A percentile compares a stretch with the other conserved stretches of the same genome.
phyloP scores from a whole-genome alignment of 164 flowering plant species.

The Nymphaea colorata region DNA sequence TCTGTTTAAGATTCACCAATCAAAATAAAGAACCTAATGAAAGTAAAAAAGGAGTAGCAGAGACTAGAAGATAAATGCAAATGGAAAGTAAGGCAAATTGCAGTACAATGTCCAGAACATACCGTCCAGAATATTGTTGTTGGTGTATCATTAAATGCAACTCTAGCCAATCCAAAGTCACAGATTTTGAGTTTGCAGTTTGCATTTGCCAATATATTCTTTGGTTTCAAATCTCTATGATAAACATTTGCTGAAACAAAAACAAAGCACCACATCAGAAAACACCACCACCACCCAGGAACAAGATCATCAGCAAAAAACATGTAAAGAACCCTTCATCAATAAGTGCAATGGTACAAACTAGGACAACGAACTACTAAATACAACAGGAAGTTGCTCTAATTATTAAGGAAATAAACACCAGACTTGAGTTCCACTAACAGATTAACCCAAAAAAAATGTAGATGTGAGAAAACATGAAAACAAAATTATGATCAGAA shows the following conservation, averaged over 20 bases:
- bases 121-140: constrained; percentile 91
- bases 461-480: too few species aligned
- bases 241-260: constrained; percentile 36
- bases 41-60: neutral
- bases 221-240: constrained; percentile 89
- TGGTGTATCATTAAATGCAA: constrained; percentile 77
- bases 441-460: too few species aligned
- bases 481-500: too few species aligned
- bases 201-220: constrained; percentile 90
- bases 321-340: too few species aligned
- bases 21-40: neutral
- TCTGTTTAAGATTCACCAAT: neutral
- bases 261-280: neutral
- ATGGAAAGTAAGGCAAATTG: neutral
- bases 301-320: too few species aligned
- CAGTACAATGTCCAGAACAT: constrained; percentile 8
- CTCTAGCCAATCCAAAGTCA: constrained; percentile 93
- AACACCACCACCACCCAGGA: too few species aligned
- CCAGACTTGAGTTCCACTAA: too few species aligned
- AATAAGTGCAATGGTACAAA: too few species aligned
- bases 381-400: too few species aligned
- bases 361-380: too few species aligned
- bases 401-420: too few species aligned
- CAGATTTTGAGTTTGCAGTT: constrained; percentile 91
- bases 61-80: neutral